Evolutionary conservation across 108 stramenopile genomes (phyloP).

Genomic region (Poteriospumella lacustris): DNA sequence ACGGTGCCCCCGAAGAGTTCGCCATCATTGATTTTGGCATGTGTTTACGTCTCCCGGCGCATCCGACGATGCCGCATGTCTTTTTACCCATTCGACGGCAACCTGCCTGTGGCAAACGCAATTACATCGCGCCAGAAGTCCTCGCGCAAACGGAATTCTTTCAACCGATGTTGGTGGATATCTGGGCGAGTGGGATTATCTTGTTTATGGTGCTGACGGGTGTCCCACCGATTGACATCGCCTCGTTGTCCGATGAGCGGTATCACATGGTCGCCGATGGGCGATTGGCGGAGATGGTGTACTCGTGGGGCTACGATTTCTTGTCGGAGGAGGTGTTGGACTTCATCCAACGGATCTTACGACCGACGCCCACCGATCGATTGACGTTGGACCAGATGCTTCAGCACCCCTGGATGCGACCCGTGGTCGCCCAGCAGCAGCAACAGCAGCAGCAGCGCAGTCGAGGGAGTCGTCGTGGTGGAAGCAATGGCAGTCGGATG

Average conservation of each 20-base stretch:
- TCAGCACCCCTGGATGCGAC: constrained; percentile 21
- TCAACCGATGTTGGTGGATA: constrained; percentile 85
- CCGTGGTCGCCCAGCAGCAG: too few relatives aligned
- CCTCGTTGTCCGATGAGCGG: constrained; percentile 31
- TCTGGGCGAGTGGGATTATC: constrained; percentile 88
- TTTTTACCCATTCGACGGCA: constrained; percentile 62
- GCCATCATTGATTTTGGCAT: constrained; percentile 20
- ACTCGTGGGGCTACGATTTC: neutral
- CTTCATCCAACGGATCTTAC: constrained; percentile 10
- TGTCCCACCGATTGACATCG: constrained; percentile 81
- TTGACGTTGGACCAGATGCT: neutral
- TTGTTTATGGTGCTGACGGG: constrained; percentile 90
- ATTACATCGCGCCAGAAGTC: constrained; percentile 91
- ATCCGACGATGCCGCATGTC: constrained; percentile 53
- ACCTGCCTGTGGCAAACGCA: constrained; percentile 84
- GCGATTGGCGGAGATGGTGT: neutral
- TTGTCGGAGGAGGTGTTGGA: neutral
- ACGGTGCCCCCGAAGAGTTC: neutral
- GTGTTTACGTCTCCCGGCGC: constrained; percentile 65
- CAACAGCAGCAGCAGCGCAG: too few relatives aligned
- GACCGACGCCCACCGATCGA: neutral
- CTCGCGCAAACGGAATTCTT: constrained; percentile 61
- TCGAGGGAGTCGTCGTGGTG: too few relatives aligned
- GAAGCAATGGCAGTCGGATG: too few relatives aligned
- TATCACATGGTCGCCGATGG: neutral